Conservation (phyloP, 768 basidiomycete species). For the Psilocybe cubensis region DNA sequence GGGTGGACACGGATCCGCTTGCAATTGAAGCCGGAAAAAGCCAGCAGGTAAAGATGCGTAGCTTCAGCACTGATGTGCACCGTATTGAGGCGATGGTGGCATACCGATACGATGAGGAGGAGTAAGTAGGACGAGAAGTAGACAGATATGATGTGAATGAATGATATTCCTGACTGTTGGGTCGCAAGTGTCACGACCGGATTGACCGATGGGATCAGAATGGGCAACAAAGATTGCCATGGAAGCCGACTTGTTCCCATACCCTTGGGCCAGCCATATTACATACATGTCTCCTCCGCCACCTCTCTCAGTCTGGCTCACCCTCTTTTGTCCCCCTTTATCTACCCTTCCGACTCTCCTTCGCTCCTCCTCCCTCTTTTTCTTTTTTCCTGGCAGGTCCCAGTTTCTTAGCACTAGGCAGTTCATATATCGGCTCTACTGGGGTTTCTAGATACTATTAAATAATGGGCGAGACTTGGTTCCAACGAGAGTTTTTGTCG, state of each 20-base stretch:
- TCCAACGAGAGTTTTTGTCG: slow-evolving; percentile 68
- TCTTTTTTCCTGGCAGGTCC: slow-evolving; percentile 54
- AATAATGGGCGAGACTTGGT: slow-evolving; percentile 74
- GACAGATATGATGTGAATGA: slow-evolving; percentile 12
- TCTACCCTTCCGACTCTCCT: slow-evolving; percentile 21
- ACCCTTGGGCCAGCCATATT: slow-evolving; percentile 18
- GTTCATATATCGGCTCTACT: slow-evolving; percentile 21
- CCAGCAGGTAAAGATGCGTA: slow-evolving; percentile 92
- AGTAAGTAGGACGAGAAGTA: slow-evolving; percentile 10
- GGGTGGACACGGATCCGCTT: slow-evolving; percentile 94
- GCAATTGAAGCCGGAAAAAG: slow-evolving; percentile 93
- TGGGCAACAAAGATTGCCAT: slow-evolving; percentile 25
- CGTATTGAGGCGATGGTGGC: slow-evolving; percentile 98
- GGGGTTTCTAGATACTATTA: no score
- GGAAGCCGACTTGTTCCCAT: slow-evolving; percentile 23
- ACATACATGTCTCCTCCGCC: slow-evolving; percentile 7
- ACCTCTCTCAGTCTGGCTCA: slow-evolving; percentile 10
- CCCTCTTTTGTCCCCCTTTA: slow-evolving; percentile 2
- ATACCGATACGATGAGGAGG: slow-evolving; percentile 87
- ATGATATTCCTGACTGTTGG: slow-evolving; percentile 9
- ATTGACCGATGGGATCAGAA: slow-evolving; percentile 34
- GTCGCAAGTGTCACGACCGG: slow-evolving; percentile 19
- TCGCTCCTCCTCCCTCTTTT: slow-evolving; percentile 23
- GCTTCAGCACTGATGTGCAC: slow-evolving; percentile 98
- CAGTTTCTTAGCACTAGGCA: slow-evolving; percentile 33